Evolutionary conservation across 352 stramenopile genomes (phyloP).

Genomic region (Thalassiosira mediterranea): DNA sequence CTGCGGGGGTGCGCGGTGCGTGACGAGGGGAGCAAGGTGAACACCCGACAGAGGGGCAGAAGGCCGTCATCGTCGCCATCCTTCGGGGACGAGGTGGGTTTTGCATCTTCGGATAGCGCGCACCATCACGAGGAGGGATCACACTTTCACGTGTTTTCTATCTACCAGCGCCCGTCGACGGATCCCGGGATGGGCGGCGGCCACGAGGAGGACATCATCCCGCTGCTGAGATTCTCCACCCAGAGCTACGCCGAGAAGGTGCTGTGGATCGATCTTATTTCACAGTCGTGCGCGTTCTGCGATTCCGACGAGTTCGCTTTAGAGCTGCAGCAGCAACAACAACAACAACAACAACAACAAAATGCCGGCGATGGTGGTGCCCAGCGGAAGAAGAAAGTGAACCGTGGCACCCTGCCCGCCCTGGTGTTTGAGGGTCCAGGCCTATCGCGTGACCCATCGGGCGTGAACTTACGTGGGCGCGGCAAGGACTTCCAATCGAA

Average conservation of each 20-base stretch:
- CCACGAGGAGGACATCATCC: slow-evolving; percentile 59
- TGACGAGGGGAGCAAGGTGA: slow-evolving; percentile 75
- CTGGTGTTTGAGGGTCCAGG: slow-evolving; percentile 64
- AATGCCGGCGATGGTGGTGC: too few species aligned
- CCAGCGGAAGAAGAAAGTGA: too few species aligned
- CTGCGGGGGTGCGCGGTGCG: slow-evolving; percentile 74
- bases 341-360: slow-evolving; percentile 34
- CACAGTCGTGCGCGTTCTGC: slow-evolving; percentile 71
- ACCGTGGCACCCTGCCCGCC: slow-evolving; percentile 61
- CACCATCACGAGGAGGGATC: slow-evolving; percentile 48
- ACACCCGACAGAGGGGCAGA: slow-evolving; percentile 44
- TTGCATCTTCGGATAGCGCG: too few species aligned
- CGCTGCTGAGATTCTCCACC: slow-evolving; percentile 76
- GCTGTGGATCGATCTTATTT: slow-evolving; percentile 75
- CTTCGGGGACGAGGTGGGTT: neutral
- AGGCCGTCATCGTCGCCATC: neutral
- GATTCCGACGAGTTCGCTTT: slow-evolving; percentile 65
- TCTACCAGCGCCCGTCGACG: slow-evolving; percentile 56
- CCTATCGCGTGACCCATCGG: neutral
- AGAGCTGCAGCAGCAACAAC: slow-evolving; percentile 47
- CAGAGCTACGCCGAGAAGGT: slow-evolving; percentile 64
- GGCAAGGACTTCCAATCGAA: slow-evolving; percentile 53
- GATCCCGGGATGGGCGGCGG: slow-evolving; percentile 35
- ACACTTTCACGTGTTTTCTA: slow-evolving; percentile 81
- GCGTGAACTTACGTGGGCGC: neutral